phyloP scores from a whole-genome alignment of 176 grass and related monocot genomes.

The Musa acuminata region DNA sequence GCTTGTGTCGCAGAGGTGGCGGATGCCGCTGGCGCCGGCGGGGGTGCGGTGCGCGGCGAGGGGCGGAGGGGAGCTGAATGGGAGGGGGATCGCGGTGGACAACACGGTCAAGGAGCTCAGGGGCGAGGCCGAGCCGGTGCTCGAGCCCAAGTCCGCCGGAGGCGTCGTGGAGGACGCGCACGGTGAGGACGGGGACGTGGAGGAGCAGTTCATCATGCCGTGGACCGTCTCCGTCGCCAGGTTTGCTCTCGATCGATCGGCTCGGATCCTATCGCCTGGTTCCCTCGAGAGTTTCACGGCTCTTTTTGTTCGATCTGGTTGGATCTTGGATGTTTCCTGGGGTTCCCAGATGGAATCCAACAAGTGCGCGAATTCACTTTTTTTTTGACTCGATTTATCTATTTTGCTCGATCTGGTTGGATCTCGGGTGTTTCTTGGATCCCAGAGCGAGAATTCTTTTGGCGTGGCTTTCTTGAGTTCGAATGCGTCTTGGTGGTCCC shows the following conservation, averaged over 20 bases:
- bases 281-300: neutral
- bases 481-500: too few relatives aligned
- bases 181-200: constrained; percentile 42
- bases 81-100: constrained; percentile 4
- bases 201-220: constrained; percentile 49
- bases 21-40: neutral
- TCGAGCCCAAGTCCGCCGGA: constrained; percentile 15
- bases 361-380: neutral
- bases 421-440: neutral
- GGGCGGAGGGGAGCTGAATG: neutral
- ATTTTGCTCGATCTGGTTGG: neutral
- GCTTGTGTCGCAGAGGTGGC: neutral
- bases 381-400: neutral
- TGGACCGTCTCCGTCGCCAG: constrained; percentile 65
- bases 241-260: constrained; percentile 3
- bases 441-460: neutral
- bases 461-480: neutral
- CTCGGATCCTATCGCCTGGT: too few relatives aligned
- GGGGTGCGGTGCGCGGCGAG: neutral
- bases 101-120: constrained; percentile 27
- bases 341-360: neutral
- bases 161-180: constrained; percentile 46
- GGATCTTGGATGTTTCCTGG: neutral
- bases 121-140: constrained; percentile 11
- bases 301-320: neutral